Percentiles rank a stretch among this genome's conserved stretches.
These are phyloP conservation scores for Ogataea methanolica DNA, from an alignment of 805 yeast species.

Conservation along the genomic window DNA sequence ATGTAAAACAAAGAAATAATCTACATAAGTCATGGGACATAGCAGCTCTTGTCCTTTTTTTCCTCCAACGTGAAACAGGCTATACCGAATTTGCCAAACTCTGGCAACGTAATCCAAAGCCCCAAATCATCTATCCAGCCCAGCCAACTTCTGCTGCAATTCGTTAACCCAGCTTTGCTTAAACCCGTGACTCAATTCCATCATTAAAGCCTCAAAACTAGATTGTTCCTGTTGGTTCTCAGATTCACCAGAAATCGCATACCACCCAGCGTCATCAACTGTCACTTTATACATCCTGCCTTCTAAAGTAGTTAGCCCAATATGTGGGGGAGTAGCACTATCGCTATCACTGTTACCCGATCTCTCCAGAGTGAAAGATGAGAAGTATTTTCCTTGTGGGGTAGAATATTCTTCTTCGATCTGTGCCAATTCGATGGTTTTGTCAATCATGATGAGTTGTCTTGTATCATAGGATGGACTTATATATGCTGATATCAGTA, in stretches of 20 bases:
- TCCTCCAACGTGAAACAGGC: too few species aligned
- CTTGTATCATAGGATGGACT: background rate
- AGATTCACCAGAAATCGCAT: background rate
- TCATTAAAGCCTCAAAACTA: too few species aligned
- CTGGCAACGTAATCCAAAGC: too few species aligned
- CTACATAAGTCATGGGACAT: too few species aligned
- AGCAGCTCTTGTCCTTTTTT: too few species aligned
- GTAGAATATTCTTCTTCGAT: conserved; percentile 10
- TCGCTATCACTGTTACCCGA: background rate
- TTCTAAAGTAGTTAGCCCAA: conserved; percentile 16
- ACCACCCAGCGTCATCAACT: conserved; percentile 28
- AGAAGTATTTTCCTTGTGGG: conserved; percentile 5
- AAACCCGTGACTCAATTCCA: conserved; percentile 9
- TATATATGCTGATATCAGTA: too few species aligned
- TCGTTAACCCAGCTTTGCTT: conserved; percentile 15
- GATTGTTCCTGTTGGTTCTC: too few species aligned
- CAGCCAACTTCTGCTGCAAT: conserved; percentile 3
- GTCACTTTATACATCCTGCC: conserved; percentile 5
- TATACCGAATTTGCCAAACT: too few species aligned
- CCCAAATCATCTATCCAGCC: too few species aligned
- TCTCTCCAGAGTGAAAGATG: background rate
- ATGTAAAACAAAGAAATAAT: too few species aligned
- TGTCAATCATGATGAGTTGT: conserved; percentile 6
- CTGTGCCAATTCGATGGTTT: conserved; percentile 11
- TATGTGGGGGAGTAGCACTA: background rate